Evolutionary conservation across 441 rosid species (phyloP).

Genomic region (Erodium texanum): DNA sequence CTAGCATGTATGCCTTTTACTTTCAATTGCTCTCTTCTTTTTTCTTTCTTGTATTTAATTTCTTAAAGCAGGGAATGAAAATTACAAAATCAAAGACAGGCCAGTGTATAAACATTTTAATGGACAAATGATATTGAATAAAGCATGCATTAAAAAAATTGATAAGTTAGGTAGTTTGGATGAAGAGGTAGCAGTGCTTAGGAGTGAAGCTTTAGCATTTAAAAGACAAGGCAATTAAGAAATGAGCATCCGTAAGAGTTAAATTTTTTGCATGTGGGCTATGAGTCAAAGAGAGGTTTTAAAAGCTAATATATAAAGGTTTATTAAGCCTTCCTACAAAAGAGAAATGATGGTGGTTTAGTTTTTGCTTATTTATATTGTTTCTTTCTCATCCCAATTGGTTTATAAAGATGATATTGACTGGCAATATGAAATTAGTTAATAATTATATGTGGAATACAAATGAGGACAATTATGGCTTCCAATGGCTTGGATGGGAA

Average conservation of each 20-base stretch:
- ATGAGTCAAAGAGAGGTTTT: constrained; percentile 24
- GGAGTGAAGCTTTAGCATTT: constrained; percentile 30
- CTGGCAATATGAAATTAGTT: constrained; percentile 19
- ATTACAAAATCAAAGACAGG: neutral
- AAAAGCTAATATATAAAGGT: constrained; percentile 16
- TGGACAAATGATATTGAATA: constrained; percentile 34
- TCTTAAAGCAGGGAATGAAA: neutral
- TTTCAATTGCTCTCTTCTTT: neutral
- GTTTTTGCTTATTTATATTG: constrained; percentile 17
- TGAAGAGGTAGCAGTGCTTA: constrained; percentile 24
- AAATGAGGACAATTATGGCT: neutral
- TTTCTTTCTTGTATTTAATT: neutral
- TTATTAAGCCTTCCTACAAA: constrained; percentile 22
- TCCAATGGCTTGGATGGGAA: neutral
- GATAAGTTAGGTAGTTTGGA: constrained; percentile 42
- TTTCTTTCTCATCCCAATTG: constrained; percentile 12
- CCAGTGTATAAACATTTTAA: constrained; percentile 10
- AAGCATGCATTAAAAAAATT: constrained; percentile 23
- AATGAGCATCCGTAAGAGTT: constrained; percentile 26
- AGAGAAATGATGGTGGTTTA: constrained; percentile 24
- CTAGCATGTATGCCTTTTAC: neutral
- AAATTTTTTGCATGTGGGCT: constrained; percentile 19
- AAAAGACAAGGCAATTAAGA: constrained; percentile 23
- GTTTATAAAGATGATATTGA: constrained; percentile 15
- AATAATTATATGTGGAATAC: neutral